Conservation (phyloP, 2,329 filamentous ascomycete species). For the Pseudocercospora ulei region DNA sequence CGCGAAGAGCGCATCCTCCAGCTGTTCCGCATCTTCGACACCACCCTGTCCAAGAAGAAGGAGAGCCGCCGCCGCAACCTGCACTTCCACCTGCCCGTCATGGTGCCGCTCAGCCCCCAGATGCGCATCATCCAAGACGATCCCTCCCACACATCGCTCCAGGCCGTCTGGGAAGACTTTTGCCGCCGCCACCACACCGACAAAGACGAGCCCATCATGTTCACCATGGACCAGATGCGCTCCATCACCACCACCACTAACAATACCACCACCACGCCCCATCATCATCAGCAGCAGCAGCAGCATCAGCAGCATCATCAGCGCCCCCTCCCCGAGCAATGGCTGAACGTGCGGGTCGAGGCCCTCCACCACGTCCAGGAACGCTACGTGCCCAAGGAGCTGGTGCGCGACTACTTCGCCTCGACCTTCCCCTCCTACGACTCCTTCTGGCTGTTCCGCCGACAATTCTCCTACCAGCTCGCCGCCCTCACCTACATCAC, state of each 20-base stretch:
- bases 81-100: constrained; percentile 89
- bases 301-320: too few species aligned
- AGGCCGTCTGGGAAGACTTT: constrained; percentile 93
- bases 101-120: constrained; percentile 89
- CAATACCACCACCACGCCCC: too few species aligned
- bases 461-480: constrained; percentile 92
- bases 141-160: constrained; percentile 82
- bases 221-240: constrained; percentile 88
- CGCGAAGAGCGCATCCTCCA: constrained; percentile 92
- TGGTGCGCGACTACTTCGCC: constrained; percentile 84
- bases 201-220: constrained; percentile 91
- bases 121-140: constrained; percentile 95
- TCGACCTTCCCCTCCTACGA: constrained; percentile 75
- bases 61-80: constrained; percentile 87
- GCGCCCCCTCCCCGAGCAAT: too few species aligned
- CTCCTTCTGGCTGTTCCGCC: constrained; percentile 97
- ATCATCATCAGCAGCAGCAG: too few species aligned
- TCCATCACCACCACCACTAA: constrained; percentile 50
- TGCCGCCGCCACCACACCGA: constrained; percentile 76
- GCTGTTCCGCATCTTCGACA: constrained; percentile 95
- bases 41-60: constrained; percentile 81
- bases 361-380: constrained; percentile 92
- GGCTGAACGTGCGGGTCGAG: constrained; percentile 50
- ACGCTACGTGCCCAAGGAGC: constrained; percentile 74
- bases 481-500: constrained; percentile 96